phyloP scores from a whole-genome alignment of 1,284 basidiomycete species.

The Tilletia horrida region DNA sequence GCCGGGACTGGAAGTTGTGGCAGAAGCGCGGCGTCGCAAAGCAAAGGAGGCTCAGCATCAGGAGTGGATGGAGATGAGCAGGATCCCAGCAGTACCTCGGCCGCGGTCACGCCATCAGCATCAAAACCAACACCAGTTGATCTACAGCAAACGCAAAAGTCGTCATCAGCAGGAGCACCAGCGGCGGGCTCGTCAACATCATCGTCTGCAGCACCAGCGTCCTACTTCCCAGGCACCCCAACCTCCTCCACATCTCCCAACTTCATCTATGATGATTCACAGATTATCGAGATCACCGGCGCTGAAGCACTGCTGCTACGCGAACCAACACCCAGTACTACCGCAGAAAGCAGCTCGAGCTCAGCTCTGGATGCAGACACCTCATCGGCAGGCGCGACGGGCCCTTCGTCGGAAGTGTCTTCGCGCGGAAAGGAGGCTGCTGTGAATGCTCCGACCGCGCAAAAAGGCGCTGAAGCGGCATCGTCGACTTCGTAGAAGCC shows the following conservation, averaged over 20 bases:
- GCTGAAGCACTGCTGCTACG: slow-evolving; percentile 20
- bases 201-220: background rate
- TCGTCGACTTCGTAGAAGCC: too few species aligned
- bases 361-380: too few species aligned
- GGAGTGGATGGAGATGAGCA: background rate
- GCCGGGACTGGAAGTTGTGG: slow-evolving; percentile 32
- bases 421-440: too few species aligned
- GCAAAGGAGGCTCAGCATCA: background rate
- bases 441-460: too few species aligned
- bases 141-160: background rate
- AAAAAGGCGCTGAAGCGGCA: too few species aligned
- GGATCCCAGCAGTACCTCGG: background rate
- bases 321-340: background rate
- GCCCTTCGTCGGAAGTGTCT: too few species aligned
- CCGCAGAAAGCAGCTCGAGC: too few species aligned
- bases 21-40: slow-evolving; percentile 37
- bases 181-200: background rate
- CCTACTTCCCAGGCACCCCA: background rate
- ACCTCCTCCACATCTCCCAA: background rate
- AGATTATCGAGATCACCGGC: slow-evolving; percentile 52
- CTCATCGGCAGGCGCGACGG: too few species aligned
- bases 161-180: background rate
- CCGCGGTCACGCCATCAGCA: too few species aligned
- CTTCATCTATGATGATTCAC: slow-evolving; percentile 28
- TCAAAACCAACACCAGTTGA: too few species aligned